These are phyloP conservation scores for Tylopilus felleus DNA, from an alignment of 768 basidiomycete species.

Conservation along the genomic window DNA sequence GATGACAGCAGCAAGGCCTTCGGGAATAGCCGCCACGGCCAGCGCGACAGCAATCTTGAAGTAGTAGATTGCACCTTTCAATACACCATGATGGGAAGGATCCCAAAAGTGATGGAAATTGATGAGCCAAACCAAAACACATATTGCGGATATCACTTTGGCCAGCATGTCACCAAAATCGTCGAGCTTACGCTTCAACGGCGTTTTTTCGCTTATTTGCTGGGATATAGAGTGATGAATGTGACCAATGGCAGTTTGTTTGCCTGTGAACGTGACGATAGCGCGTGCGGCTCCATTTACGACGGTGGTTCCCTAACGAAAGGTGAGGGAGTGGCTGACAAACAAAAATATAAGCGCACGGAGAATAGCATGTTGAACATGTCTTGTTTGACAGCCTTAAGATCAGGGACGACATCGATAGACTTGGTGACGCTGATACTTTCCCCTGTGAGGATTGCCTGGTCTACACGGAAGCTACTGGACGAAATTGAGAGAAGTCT, in stretches of 20 bases:
- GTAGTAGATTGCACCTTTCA: slow-evolving; percentile 97
- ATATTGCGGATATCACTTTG: slow-evolving; percentile 96
- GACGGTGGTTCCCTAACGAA: slow-evolving; percentile 81
- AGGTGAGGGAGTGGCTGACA: neutral
- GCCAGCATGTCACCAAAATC: slow-evolving; percentile 98
- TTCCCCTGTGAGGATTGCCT: slow-evolving; percentile 96
- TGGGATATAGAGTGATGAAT: slow-evolving; percentile 95
- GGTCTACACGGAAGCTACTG: slow-evolving; percentile 92
- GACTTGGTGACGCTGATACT: slow-evolving; percentile 86
- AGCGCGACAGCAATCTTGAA: slow-evolving; percentile 99
- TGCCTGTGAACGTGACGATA: slow-evolving; percentile 83
- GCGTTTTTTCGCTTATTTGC: slow-evolving; percentile 94
- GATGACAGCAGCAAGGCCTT: slow-evolving; percentile 97
- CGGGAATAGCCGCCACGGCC: slow-evolving; percentile 98
- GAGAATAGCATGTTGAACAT: slow-evolving; percentile 97
- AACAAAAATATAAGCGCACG: slow-evolving; percentile 37
- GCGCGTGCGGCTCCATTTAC: slow-evolving; percentile 91
- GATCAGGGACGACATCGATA: slow-evolving; percentile 62
- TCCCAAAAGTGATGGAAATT: slow-evolving; percentile 97
- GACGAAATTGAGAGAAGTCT: slow-evolving; percentile 85
- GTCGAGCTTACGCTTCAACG: slow-evolving; percentile 94
- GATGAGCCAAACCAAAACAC: slow-evolving; percentile 96
- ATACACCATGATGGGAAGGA: slow-evolving; percentile 82
- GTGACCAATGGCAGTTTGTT: slow-evolving; percentile 89
- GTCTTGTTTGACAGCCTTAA: slow-evolving; percentile 91